Conservation (phyloP, 768 basidiomycete genomes). For the Leccinum subtestaceum region DNA sequence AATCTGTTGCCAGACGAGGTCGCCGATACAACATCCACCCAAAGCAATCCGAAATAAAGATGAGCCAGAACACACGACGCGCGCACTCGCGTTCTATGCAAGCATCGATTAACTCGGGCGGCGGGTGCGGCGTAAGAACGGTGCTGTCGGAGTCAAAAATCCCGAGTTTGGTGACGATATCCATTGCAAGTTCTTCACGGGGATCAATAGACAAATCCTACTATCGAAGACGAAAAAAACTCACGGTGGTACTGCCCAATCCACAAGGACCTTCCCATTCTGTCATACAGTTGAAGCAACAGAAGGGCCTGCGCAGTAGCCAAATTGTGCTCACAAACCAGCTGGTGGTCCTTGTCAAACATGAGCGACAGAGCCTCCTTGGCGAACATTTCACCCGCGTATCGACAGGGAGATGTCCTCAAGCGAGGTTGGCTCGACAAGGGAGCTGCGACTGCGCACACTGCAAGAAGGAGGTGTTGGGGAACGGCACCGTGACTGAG, state of each 20-base stretch:
- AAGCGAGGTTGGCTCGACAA: slow-evolving; percentile 65
- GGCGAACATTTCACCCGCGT: slow-evolving; percentile 51
- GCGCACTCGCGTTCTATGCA: slow-evolving; percentile 73
- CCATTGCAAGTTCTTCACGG: slow-evolving; percentile 54
- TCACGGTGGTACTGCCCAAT: slow-evolving; percentile 31
- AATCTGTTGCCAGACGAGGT: slow-evolving; percentile 34
- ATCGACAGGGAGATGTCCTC: slow-evolving; percentile 52
- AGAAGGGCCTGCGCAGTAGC: slow-evolving; percentile 75
- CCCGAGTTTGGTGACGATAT: slow-evolving; percentile 64
- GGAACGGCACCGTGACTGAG: slow-evolving; percentile 69
- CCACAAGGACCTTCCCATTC: slow-evolving; percentile 39
- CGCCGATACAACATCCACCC: slow-evolving; percentile 38
- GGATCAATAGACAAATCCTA: slow-evolving; percentile 13
- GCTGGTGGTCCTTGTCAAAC: slow-evolving; percentile 63
- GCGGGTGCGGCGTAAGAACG: slow-evolving; percentile 54
- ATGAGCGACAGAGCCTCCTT: slow-evolving; percentile 64
- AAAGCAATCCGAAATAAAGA: slow-evolving; percentile 57
- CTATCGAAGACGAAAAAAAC: slow-evolving; percentile 6
- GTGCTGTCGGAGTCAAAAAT: slow-evolving; percentile 63
- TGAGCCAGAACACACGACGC: slow-evolving; percentile 81
- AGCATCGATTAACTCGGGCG: slow-evolving; percentile 56
- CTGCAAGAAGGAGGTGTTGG: slow-evolving; percentile 63
- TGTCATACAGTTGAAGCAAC: slow-evolving; percentile 67
- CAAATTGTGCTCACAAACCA: slow-evolving; percentile 61
- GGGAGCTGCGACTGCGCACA: slow-evolving; percentile 79